These are phyloP conservation scores for Graphium sp. DNA, from an alignment of 2,329 filamentous ascomycete genomes.

Conservation along the genomic window DNA sequence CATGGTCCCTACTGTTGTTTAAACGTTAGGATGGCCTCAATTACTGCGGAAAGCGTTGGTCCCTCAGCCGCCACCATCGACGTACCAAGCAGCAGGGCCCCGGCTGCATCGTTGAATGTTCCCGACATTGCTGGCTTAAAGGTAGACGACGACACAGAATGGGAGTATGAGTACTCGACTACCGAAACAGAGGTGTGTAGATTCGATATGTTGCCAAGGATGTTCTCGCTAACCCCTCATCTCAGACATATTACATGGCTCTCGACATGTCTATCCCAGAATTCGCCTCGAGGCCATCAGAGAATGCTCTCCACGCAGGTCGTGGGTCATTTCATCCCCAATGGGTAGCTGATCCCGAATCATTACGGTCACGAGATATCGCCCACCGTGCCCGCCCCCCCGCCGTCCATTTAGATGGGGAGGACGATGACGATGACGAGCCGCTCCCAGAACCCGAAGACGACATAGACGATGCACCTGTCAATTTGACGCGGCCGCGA, in stretches of 20 bases:
- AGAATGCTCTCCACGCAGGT: constrained; percentile 6
- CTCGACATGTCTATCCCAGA: constrained; percentile 45
- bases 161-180: constrained; percentile 50
- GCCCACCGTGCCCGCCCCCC: constrained; percentile 3
- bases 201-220: neutral
- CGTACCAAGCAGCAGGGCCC: too few relatives aligned
- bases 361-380: constrained; percentile 4
- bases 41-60: too few relatives aligned
- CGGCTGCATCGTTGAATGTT: too few relatives aligned
- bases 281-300: constrained; percentile 16
- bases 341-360: constrained; percentile 9
- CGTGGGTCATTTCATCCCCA: constrained; percentile 11
- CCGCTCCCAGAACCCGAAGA: constrained; percentile 16
- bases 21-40: too few relatives aligned
- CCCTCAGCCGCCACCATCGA: too few relatives aligned
- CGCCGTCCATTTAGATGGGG: constrained; percentile 7
- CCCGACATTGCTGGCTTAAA: too few relatives aligned
- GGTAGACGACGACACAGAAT: constrained; percentile 38
- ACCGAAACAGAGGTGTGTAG: constrained; percentile 40
- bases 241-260: constrained; percentile 45
- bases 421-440: constrained; percentile 13
- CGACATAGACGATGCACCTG: constrained; percentile 6
- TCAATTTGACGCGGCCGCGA: constrained; percentile 1
- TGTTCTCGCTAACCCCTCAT: constrained; percentile 1
- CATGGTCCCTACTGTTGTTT: too few relatives aligned